Percentiles rank a stretch among this genome's conserved stretches.
Evolutionary conservation across 2,329 filamentous ascomycete genomes (phyloP).

Genomic region (Elsinoe fawcettii): DNA sequence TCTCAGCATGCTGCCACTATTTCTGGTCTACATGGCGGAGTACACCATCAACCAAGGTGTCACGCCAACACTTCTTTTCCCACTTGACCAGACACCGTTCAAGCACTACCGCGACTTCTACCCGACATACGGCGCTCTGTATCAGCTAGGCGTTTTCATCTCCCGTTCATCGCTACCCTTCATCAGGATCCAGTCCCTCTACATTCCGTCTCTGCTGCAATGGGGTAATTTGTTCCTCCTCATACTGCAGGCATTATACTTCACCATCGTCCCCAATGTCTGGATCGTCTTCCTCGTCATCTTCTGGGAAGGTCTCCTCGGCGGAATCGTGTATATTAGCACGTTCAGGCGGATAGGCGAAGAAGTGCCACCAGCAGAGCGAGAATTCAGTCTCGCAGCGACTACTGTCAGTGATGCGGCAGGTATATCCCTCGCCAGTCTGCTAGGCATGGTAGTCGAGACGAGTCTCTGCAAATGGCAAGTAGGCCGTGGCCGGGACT

Average conservation of each 20-base stretch:
- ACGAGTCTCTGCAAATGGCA: constrained; percentile 77
- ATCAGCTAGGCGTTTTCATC: constrained; percentile 91
- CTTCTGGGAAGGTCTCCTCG: constrained; percentile 90
- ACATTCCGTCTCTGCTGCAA: constrained; percentile 75
- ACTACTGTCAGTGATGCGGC: constrained; percentile 88
- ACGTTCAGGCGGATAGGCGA: constrained; percentile 94
- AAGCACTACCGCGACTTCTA: constrained; percentile 79
- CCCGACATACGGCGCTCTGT: constrained; percentile 87
- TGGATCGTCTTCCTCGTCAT: constrained; percentile 78
- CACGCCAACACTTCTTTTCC: constrained; percentile 80
- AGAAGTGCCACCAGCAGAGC: constrained; percentile 63
- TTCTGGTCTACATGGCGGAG: constrained; percentile 90
- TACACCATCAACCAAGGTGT: constrained; percentile 98
- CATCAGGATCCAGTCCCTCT: constrained; percentile 70
- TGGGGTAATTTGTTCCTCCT: constrained; percentile 68
- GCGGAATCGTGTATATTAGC: constrained; percentile 88
- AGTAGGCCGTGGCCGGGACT: constrained; percentile 65
- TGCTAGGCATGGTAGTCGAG: constrained; percentile 77
- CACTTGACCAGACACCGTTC: constrained; percentile 69
- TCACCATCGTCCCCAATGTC: constrained; percentile 73
- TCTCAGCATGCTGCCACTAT: constrained; percentile 71
- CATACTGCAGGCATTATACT: constrained; percentile 61
- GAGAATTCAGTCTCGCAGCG: constrained; percentile 85
- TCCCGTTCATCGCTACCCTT: constrained; percentile 88
- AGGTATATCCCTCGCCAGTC: constrained; percentile 81